A percentile compares a stretch with the other conserved stretches of the same genome.
phyloP scores from a whole-genome alignment of 2,329 filamentous ascomycete genomes.

The Penicillium frequentans region DNA sequence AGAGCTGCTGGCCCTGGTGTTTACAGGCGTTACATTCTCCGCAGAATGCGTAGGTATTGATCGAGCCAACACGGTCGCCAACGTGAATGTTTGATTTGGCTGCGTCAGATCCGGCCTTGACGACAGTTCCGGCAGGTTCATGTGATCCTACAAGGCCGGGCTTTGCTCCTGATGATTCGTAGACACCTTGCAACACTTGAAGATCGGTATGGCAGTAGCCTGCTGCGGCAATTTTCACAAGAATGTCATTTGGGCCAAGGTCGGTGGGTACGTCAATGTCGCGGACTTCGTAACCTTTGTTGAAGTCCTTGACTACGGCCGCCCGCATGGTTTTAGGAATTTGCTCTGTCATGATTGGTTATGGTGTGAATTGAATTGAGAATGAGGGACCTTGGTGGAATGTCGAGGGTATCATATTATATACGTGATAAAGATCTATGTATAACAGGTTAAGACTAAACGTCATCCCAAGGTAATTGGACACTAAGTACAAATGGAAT shows the following conservation, averaged over 20 bases:
- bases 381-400: too few species aligned
- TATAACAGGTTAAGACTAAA: too few species aligned
- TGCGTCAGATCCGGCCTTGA: conserved; percentile 26
- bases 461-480: too few species aligned
- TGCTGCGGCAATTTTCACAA: conserved; percentile 15
- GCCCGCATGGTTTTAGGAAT: conserved; percentile 12
- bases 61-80: conserved; percentile 31
- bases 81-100: conserved; percentile 25
- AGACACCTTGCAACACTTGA: conserved; percentile 20
- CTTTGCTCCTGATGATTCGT: conserved; percentile 24
- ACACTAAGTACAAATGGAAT: too few species aligned
- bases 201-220: conserved; percentile 21
- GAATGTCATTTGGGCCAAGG: conserved; percentile 14
- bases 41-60: conserved; percentile 31
- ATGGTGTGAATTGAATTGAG: too few species aligned
- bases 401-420: too few species aligned
- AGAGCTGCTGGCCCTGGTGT: conserved; percentile 22
- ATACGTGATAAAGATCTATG: too few species aligned
- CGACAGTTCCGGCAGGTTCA: conserved; percentile 33
- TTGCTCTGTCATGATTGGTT: conserved; percentile 6
- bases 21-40: conserved; percentile 8
- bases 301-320: conserved; percentile 18
- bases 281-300: conserved; percentile 20
- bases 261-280: conserved; percentile 14
- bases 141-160: conserved; percentile 32